Evolutionary conservation across 208 protist genomes (phyloP), one percentile per base, ranked within the genome.

Genomic region (Trypanosoma platydactyli): DNA sequence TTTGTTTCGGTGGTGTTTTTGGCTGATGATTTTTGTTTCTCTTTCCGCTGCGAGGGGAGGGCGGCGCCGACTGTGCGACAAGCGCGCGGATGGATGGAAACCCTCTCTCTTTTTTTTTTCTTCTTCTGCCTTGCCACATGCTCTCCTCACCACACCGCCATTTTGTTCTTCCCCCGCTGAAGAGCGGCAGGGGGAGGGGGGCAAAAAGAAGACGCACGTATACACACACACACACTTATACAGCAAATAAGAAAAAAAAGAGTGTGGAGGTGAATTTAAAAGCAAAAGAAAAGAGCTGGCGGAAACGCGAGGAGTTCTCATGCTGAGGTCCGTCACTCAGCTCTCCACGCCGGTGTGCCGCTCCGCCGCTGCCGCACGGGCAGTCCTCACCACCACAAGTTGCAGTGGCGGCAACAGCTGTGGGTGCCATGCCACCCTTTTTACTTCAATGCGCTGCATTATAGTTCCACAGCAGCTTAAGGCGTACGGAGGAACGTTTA

Each of bases 391-490:
- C 30, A 35, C 13, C 46, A 38, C 16, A 15, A 35, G 13, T 27
- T 30, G 27, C 49, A 45, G 46, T 49, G 38, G 24, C 35, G 40
- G 15, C 22, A 58, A n/a, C 48, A 61, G 33, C 41, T 44, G 24
- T 30, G 1, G 27, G 7, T 57, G 33, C 24, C 4, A 3, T 42
- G 33, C 49, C 4, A 52, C 73, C 3, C 66, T 83, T 18, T 29
- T 56, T 40, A 74, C 40, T 0, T 38, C 76, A 35, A 18, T 38
- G 20, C 80, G 87, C 30, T 40, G 38, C 41, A 74, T 91, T 55
- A 91, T 94, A 41, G 84, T 91, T 29, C 88, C 84, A 0, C 77
- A 77, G 1, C 84, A 94, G 61, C 78, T 91, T 25, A 91, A 91
- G 64, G 88, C 84, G 0, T 91, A 94, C 55, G 88, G 88, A 27